Evolutionary conservation across 164 flowering plant genomes (phyloP), one percentile per base, ranked within the genome.

Genomic region (Hamamelis virginiana): DNA sequence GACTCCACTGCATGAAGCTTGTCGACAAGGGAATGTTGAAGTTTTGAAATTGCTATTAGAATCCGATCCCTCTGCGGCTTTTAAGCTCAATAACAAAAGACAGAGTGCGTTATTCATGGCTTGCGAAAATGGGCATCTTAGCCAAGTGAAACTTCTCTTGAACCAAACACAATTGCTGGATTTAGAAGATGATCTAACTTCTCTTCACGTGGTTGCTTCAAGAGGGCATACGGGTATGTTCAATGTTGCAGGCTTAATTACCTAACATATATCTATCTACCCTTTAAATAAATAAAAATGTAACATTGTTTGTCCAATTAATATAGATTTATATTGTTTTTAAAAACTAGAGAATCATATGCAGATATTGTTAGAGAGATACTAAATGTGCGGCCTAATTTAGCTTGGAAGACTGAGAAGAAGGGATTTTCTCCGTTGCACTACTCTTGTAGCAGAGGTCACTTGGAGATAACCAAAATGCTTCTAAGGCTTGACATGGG

Each of bases 1-100:
- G 73, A 81, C n/a, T 9, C 82, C 84, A 26, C 55, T 74, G 26
- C 78, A 81, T 19, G 75, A 69, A 56, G 84, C 78, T 0, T 74
- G 82, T 47, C 43, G 75, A 1, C 44, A 71, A 26, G 80, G 82
- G 57, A 33, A 33, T 33, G 41, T 6, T 33, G 41, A 33, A 33
- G 41, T 33, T 33, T 33, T 33, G 6, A 33, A 33, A 2, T 6
- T 33, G 41, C 41, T 33, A 6, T 33, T 33, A 33, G 41, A 33
- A 33, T 2, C 41, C 41, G 6, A 33, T 33, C 41, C 41, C 41
- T 33, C 6, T 2, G 41, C 41, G 6, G 41, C 41, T 33, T 33
- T 2, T 33, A 33, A 2, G 41, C 41, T 33, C 6, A 33, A 33
- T 33, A 2, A 33, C 41, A 33, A 33, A 33, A 6, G 41, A 2